phyloP scores from a whole-genome alignment of 2,329 filamentous ascomycete species.

The Claviceps capensis region DNA sequence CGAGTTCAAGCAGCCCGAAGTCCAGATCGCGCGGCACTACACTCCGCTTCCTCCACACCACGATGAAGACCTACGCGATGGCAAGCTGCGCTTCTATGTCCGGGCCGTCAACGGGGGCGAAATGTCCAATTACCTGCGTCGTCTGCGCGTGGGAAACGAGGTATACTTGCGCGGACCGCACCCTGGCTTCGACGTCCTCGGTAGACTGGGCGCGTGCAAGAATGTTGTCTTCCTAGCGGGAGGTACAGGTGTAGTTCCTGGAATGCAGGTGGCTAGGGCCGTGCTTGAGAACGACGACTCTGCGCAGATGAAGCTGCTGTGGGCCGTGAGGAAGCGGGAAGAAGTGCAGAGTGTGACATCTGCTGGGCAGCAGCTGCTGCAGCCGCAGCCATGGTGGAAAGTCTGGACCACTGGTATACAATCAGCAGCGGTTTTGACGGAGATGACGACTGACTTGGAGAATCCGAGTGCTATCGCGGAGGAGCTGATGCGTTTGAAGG shows the following conservation, averaged over 20 bases:
- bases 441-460: conserved; percentile 11
- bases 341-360: conserved; percentile 27
- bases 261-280: conserved; percentile 62
- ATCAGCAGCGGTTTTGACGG: conserved; percentile 6
- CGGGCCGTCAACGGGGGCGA: conserved; percentile 69
- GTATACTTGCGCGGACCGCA: conserved; percentile 72
- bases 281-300: conserved; percentile 30
- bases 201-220: conserved; percentile 16
- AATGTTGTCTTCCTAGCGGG: conserved; percentile 76
- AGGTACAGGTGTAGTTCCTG: conserved; percentile 84
- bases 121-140: conserved; percentile 68
- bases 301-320: conserved; percentile 54
- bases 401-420: conserved; percentile 8
- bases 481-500: conserved; percentile 50
- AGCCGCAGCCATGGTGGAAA: conserved; percentile 12
- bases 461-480: conserved; percentile 37
- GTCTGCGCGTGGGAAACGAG: conserved; percentile 44
- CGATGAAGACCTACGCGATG: conserved; percentile 17
- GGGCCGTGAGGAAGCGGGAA: conserved; percentile 55
- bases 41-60: conserved; percentile 59
- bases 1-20: conserved; percentile 84
- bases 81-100: conserved; percentile 57
- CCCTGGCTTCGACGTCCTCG: conserved; percentile 44
- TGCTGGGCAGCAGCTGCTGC: not conserved
- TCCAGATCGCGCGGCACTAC: conserved; percentile 86